Percentiles rank a stretch among this genome's conserved stretches.
Evolutionary conservation across 495 filamentous ascomycete genomes (phyloP).

Genomic region (Emericellopsis terricola): DNA sequence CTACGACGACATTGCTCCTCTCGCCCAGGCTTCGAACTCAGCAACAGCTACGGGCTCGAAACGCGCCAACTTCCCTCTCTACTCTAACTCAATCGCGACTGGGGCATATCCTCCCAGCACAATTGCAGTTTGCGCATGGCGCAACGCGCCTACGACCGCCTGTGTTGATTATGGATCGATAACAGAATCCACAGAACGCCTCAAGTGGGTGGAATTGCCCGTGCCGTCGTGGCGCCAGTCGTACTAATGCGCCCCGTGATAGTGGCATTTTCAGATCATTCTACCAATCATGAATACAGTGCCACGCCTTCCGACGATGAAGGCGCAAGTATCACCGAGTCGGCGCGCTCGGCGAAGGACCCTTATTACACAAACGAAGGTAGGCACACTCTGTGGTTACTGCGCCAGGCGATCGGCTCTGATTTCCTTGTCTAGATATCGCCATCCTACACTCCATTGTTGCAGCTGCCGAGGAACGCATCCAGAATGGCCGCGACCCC

Average conservation of each 20-base stretch:
- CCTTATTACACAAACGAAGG: constrained; percentile 2
- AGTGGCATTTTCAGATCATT: not conserved
- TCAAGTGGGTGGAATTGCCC: not conserved
- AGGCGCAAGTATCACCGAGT: not conserved
- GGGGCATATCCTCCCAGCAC: too few species aligned
- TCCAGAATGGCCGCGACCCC: constrained; percentile 1
- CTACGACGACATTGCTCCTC: too few species aligned
- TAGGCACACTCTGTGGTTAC: too few species aligned
- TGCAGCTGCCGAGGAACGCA: constrained; percentile 1
- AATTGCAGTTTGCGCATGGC: too few species aligned
- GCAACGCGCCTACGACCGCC: not conserved
- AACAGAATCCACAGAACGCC: not conserved
- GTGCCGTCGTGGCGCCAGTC: too few species aligned
- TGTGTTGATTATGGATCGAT: not conserved
- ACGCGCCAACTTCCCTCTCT: too few species aligned
- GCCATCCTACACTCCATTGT: constrained; percentile 1
- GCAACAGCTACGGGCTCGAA: too few species aligned
- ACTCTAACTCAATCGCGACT: too few species aligned
- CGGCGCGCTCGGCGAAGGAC: not conserved
- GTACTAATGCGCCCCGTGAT: too few species aligned
- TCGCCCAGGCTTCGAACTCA: too few species aligned
- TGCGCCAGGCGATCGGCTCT: not conserved
- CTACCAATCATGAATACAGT: not conserved
- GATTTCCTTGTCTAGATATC: constrained; percentile 1
- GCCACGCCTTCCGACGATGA: not conserved